Base-by-base conservation (phyloP, 768 basidiomycete genomes). In the Lactarius hatsudake region DNA sequence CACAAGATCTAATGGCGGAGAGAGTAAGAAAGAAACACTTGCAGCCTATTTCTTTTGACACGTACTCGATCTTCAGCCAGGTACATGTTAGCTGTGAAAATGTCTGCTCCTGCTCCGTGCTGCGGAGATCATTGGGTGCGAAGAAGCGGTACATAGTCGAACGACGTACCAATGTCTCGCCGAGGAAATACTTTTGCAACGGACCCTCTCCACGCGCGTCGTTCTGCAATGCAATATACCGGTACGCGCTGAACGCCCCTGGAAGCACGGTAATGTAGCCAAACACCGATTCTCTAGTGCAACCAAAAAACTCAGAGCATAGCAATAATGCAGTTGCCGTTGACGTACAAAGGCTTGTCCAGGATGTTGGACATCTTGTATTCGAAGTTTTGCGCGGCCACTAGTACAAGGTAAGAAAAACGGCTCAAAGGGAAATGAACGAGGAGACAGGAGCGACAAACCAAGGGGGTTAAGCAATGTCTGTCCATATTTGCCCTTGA, bases 1-100 rank as follows among this genome's bases (percentile, higher is more conserved):
- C 96, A 98, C 2, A 98, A 81, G 69, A 98, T 97, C 87, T 74
- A 60, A 26, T 23, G 55, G 58, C 75, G 62, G 18, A 53, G 15
- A 13, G 15, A 28, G 55, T 65, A 2, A 69, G 61, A 45, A 48
- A n/a, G 59, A 32, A 57, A 1, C 48, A 17, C 55, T 28, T 0
- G 30, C 36, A 59, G 56, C 9, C 17, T 13, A n/a, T 51, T 0
- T 30, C 45, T 56, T 45, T 15, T 62, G 43, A 32, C 61, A 80
- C 81, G 69, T 75, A 84, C 83, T 65, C 90, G 87, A 81, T 94
- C 94, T 76, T 96, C 94, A 10, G 94, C 94, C 18, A 96, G 84
- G 74, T 96, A 98, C 94, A 96, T 96, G 74, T 96, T 96, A 30
- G 94, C 92, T 5, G 93, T 95, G 78, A 96, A 96, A 67, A 96